Evolutionary conservation across 306 rosid species (phyloP).

Genomic region (Cucurbita pepo): DNA sequence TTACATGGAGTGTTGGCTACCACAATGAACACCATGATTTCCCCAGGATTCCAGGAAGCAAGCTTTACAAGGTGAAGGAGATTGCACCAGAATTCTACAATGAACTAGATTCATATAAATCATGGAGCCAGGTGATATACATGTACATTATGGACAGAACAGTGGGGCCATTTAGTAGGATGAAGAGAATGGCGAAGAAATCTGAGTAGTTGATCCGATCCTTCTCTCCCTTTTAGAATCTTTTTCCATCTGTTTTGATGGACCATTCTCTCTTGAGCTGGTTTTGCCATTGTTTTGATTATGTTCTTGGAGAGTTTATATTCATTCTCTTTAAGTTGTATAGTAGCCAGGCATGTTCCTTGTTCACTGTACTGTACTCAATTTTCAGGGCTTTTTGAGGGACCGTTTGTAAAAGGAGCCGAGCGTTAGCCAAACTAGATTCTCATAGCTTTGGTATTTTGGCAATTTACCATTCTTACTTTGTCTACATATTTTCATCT

Average conservation of each 20-base stretch:
- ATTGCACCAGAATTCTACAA: conserved; percentile 71
- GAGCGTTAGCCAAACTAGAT: neutral
- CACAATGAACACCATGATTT: conserved; percentile 93
- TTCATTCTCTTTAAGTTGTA: neutral
- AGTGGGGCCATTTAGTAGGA: conserved; percentile 78
- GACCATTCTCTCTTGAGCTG: neutral
- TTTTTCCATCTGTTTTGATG: conserved; percentile 4
- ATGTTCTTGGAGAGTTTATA: neutral
- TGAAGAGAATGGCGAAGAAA: conserved; percentile 65
- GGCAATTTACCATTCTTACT: neutral
- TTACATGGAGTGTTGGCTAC: conserved; percentile 84
- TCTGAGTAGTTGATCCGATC: conserved; percentile 24
- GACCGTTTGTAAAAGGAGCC: neutral
- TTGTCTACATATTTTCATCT: neutral
- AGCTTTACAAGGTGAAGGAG: conserved; percentile 80
- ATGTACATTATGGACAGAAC: conserved; percentile 66
- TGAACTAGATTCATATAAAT: conserved; percentile 35
- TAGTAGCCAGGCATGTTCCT: neutral
- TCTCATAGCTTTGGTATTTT: neutral
- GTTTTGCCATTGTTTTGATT: neutral
- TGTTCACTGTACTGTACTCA: neutral
- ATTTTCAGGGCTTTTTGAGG: neutral
- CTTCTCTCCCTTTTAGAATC: neutral
- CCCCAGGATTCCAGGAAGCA: conserved; percentile 76
- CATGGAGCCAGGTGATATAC: conserved; percentile 15